Evolutionary conservation across 2,329 filamentous ascomycete species (phyloP).

Genomic region (Stagonosporopsis chrysanthemi): DNA sequence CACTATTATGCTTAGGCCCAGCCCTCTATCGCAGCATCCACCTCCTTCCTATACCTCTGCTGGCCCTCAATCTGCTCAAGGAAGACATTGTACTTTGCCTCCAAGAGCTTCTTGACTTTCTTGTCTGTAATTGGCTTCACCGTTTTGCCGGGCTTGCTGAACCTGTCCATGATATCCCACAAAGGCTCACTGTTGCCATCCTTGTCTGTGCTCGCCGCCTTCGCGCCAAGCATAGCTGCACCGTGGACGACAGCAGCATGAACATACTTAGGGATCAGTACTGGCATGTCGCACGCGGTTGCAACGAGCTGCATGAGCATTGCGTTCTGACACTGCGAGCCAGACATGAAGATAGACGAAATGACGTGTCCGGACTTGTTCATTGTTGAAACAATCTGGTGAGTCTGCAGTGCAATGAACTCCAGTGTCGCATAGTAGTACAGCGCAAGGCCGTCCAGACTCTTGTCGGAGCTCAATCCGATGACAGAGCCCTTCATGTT

Average conservation of each 20-base stretch:
- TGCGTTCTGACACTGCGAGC: constrained; percentile 94
- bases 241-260: constrained; percentile 96
- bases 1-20: constrained; percentile 28
- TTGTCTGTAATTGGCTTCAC: constrained; percentile 76
- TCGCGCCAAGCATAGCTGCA: constrained; percentile 97
- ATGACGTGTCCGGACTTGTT: constrained; percentile 88
- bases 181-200: constrained; percentile 83
- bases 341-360: constrained; percentile 96
- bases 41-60: constrained; percentile 77
- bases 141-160: constrained; percentile 91
- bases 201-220: constrained; percentile 85
- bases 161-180: constrained; percentile 97
- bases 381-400: constrained; percentile 94
- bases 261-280: constrained; percentile 91
- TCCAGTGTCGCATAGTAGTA: constrained; percentile 97
- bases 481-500: constrained; percentile 92
- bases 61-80: constrained; percentile 89
- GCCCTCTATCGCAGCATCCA: constrained; percentile 66
- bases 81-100: constrained; percentile 95
- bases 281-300: constrained; percentile 88
- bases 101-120: constrained; percentile 78
- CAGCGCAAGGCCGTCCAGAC: constrained; percentile 83
- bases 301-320: constrained; percentile 92
- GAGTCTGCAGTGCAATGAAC: constrained; percentile 96
- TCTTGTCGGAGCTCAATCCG: constrained; percentile 86